These are phyloP conservation scores for Gastrodia elata DNA, from an alignment of 106 monocot genomes.

Conservation along the genomic window DNA sequence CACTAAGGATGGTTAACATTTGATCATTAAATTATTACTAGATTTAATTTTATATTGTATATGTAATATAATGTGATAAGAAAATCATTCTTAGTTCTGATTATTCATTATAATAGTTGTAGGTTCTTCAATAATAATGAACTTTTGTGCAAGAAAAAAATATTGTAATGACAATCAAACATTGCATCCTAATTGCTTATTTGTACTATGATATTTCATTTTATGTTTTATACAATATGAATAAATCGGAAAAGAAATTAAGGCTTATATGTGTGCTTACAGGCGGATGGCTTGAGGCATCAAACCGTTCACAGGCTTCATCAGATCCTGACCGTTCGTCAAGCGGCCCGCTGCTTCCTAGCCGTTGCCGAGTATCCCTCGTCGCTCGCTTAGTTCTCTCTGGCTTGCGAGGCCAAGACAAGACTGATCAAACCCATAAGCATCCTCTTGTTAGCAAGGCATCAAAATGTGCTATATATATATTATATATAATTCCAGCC, in stretches of 20 bases:
- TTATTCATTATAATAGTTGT: too few relatives aligned
- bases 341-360: conserved; percentile 53
- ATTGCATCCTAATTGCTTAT: too few relatives aligned
- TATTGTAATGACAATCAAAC: too few relatives aligned
- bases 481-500: background rate
- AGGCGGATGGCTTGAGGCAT: conserved; percentile 66
- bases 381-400: conserved; percentile 68
- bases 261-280: conserved; percentile 2
- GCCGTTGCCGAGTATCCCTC: conserved; percentile 68
- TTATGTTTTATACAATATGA: background rate
- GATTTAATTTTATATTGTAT: too few relatives aligned
- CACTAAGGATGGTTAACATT: too few relatives aligned
- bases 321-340: conserved; percentile 51
- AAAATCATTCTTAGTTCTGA: too few relatives aligned
- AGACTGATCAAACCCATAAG: conserved; percentile 3
- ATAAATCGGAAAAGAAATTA: background rate
- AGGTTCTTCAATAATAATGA: too few relatives aligned
- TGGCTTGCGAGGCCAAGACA: conserved; percentile 60
- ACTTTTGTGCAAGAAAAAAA: too few relatives aligned
- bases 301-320: conserved; percentile 63
- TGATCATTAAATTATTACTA: too few relatives aligned
- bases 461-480: background rate
- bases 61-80: too few relatives aligned
- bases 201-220: too few relatives aligned
- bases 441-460: background rate